Conservation (phyloP, 352 stramenopile species). For the Pythium graminicola region DNA sequence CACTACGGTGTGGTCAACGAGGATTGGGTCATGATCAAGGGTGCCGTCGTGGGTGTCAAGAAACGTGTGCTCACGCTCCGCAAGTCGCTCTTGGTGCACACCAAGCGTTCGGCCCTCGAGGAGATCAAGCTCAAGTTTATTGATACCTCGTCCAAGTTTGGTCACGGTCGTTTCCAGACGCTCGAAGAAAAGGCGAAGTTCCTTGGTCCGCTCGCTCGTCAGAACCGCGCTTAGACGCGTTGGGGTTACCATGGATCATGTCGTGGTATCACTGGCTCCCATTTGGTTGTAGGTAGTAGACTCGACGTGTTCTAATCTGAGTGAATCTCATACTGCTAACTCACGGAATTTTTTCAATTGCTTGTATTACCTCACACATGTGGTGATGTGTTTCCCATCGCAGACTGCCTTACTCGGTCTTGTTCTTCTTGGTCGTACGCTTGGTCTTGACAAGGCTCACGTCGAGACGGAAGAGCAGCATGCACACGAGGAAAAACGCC, state of each 20-base stretch:
- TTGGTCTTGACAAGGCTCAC: constrained; percentile 70
- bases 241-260: background rate
- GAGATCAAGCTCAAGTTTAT: constrained; percentile 95
- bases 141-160: constrained; percentile 98
- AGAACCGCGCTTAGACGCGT: constrained; percentile 80
- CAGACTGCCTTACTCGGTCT: no score
- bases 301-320: background rate
- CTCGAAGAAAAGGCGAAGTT: constrained; percentile 99
- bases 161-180: constrained; percentile 99
- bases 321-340: constrained; percentile 26
- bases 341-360: no score
- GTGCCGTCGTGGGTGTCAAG: constrained; percentile 96
- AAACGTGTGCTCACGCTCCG: constrained; percentile 98
- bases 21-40: constrained; percentile 99
- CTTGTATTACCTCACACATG: no score
- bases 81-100: constrained; percentile 98
- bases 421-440: constrained; percentile 30
- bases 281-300: background rate
- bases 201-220: constrained; percentile 93
- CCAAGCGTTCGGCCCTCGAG: constrained; percentile 96
- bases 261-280: background rate
- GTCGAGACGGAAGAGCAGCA: constrained; percentile 79
- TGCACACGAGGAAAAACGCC: constrained; percentile 80
- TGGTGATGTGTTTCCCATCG: no score
- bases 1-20: constrained; percentile 99